Evolutionary conservation across 805 yeast species (phyloP), one percentile per base, ranked within the genome.

Genomic region (Candida gorgasii): DNA sequence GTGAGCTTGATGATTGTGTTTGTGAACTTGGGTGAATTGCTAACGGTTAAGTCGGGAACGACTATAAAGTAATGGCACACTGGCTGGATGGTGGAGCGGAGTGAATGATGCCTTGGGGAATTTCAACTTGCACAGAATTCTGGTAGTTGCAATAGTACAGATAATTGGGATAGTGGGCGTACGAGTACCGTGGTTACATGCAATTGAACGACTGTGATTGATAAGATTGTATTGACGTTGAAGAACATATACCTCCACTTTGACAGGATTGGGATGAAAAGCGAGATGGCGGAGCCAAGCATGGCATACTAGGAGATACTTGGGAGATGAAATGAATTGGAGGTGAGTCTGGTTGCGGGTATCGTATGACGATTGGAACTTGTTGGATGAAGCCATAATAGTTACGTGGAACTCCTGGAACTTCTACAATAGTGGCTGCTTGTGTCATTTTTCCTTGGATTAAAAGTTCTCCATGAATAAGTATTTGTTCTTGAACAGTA

Each of bases 261-360:
- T 34, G 37, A 11, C 37, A 22, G 5, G 28, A 22, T 8, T 22
- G 37, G n/a, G 27, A 19, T 5, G 37, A 34, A 22, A 14, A 28
- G 6, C 28, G n/a, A 9, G 37, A 34, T 4, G 37, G 3, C 6
- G 37, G 23, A 4, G 16, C 20, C 14, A 34, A 22, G 22, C 29
- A 14, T n/a, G 37, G 37, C 15, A 22, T 34, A 9, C 20, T 29
- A 5, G 37, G 22, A 4, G 28, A 14, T 5, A n/a, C 14, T 11
- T 23, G 26, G 19, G 29, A 4, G 9, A 23, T 12, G 5, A 26
- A 19, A 17, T 27, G 37, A 22, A 16, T 24, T 20, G 39, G 34
- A 17, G 43, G 44, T 5, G 44, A 30, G n/a, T 36, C 34, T 24
- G 37, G 37, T 17, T 39, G 37, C 18, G 32, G 27, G 3, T 26